Percentiles rank a stretch among this genome's conserved stretches.
Conservation (phyloP, 768 basidiomycete genomes). For the Trametes sanguinea region DNA sequence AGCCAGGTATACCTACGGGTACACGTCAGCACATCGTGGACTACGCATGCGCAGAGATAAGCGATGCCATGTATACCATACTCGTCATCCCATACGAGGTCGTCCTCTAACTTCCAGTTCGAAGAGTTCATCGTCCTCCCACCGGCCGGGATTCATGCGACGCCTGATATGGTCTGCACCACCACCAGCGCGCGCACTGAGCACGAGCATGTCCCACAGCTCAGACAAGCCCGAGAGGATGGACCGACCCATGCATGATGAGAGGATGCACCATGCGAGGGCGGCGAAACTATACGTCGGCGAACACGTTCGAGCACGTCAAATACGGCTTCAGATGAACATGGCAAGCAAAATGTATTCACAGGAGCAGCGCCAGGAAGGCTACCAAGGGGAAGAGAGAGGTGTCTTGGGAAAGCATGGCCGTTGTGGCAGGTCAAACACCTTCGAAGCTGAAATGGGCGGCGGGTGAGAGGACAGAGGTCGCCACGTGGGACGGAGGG, state of each 20-base stretch:
- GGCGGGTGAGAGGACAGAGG: background rate
- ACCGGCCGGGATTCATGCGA: constrained; percentile 35
- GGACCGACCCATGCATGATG: constrained; percentile 63
- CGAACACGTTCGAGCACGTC: constrained; percentile 1
- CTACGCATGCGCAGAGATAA: too few species aligned
- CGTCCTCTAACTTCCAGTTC: constrained; percentile 56
- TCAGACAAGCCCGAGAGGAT: constrained; percentile 46
- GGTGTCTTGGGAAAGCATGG: constrained; percentile 20
- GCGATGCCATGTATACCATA: too few species aligned
- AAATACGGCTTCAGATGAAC: background rate
- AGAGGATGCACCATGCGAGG: constrained; percentile 66
- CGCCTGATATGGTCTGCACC: constrained; percentile 32
- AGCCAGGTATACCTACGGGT: too few species aligned
- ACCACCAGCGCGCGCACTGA: constrained; percentile 40
- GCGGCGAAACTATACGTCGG: constrained; percentile 43
- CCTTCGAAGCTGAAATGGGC: background rate
- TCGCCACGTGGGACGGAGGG: constrained; percentile 12
- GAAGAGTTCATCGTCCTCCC: constrained; percentile 53
- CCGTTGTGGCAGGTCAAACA: background rate
- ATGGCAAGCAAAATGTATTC: constrained; percentile 22
- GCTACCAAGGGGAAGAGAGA: constrained; percentile 41
- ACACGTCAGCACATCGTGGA: too few species aligned
- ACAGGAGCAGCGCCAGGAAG: constrained; percentile 54
- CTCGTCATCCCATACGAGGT: constrained; percentile 16
- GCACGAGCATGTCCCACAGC: constrained; percentile 48